phyloP scores from a whole-genome alignment of 352 stramenopile species.

The Globisporangium cystogenes region DNA sequence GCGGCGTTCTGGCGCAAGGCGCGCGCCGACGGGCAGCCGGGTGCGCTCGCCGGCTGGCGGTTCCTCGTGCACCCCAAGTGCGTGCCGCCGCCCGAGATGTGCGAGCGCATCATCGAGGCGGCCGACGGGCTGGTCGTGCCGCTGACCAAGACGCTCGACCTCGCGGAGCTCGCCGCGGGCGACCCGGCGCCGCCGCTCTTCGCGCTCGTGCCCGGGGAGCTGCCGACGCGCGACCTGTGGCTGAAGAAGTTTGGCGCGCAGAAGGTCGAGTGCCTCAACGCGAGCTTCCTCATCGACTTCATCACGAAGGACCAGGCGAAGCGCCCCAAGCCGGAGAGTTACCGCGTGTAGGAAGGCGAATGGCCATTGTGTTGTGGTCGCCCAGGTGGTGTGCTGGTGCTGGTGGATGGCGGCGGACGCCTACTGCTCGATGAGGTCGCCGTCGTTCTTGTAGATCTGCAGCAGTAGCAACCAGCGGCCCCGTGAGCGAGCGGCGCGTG shows the following conservation, averaged over 20 bases:
- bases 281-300: slow-evolving; percentile 81
- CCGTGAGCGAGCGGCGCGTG: too few relatives aligned
- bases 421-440: slow-evolving; percentile 16
- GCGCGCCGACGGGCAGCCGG: slow-evolving; percentile 31
- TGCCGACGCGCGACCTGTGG: slow-evolving; percentile 56
- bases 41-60: slow-evolving; percentile 60
- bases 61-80: slow-evolving; percentile 77
- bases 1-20: slow-evolving; percentile 63
- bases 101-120: slow-evolving; percentile 61
- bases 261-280: slow-evolving; percentile 69
- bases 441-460: slow-evolving; percentile 20
- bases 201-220: slow-evolving; percentile 46
- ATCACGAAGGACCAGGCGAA: slow-evolving; percentile 77
- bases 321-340: slow-evolving; percentile 41
- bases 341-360: slow-evolving; percentile 31
- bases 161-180: slow-evolving; percentile 21
- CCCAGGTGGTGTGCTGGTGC: neutral
- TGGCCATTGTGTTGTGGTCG: neutral
- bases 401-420: too few relatives aligned
- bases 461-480: too few relatives aligned
- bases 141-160: slow-evolving; percentile 50
- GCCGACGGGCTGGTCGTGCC: slow-evolving; percentile 48
- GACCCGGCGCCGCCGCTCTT: slow-evolving; percentile 34
- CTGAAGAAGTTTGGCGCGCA: slow-evolving; percentile 64
- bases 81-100: slow-evolving; percentile 75